Evolutionary conservation across 106 monocot species (phyloP), one percentile per base, ranked within the genome.

Genomic region (Allium cepa): DNA sequence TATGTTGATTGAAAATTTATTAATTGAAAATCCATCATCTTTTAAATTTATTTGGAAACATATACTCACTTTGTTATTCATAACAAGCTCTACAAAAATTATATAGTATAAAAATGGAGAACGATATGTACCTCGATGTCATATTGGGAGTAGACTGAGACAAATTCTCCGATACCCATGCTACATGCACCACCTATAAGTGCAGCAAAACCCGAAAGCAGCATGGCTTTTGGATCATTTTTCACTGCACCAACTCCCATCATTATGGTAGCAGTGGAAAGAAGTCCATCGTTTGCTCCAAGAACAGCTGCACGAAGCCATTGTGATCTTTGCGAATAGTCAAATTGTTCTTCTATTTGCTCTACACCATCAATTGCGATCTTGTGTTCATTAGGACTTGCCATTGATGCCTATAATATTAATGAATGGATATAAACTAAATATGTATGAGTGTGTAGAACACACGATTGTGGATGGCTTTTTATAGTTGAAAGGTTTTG

Each of bases 151-250:
- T 80, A 78, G n/a, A 84, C 84, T 0, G 84, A 84, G 10, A 84
- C 84, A 36, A 80, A 84, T 76, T 84, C 84, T 0, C 84, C 80
- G 46, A 84, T 84, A 13, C 80, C 84, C 84, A 84, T 84, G 80
- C 84, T 84, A 46, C 80, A 84, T 4, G 84, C 84, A 1, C 84
- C 84, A 49, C 73, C 84, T 27, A 84, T 68, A 7, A 84, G 67
- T n/a, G 73, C 77, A 9, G 84, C 80, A 9, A 77, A 71, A n/a
- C 84, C 80, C 0, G 84, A 80, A 3, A 84, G 10, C 51, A 84
- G 17, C 84, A 84, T 84, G 66, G 84, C 77, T 26, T 62, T 69
- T 46, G 22, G 45, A 26, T 80, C 80, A 15, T 50, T 28, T 61
- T 69, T 84, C 10, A 80, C 80, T 0, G 84, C 84, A 1, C 84